A percentile compares a stretch with the other conserved stretches of the same genome.
These are phyloP conservation scores for Cercospora beticola DNA, from an alignment of 2,329 filamentous ascomycete genomes.

Conservation along the genomic window DNA sequence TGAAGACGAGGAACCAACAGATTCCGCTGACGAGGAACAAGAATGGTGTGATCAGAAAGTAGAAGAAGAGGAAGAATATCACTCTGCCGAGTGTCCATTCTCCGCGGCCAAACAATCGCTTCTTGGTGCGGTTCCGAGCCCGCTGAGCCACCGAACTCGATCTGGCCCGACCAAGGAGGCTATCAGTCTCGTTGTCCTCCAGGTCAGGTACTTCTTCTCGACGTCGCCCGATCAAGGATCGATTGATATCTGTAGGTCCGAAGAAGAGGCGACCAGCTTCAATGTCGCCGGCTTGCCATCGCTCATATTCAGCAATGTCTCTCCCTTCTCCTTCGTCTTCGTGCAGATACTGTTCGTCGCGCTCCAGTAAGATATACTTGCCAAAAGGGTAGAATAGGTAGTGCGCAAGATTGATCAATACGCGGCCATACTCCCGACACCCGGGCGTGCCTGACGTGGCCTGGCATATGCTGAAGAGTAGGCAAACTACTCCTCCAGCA, in stretches of 20 bases:
- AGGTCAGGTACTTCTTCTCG: slow-evolving; percentile 82
- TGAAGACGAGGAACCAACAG: slow-evolving; percentile 97
- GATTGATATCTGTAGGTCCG: slow-evolving; percentile 67
- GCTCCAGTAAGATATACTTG: slow-evolving; percentile 88
- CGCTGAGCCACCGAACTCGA: slow-evolving; percentile 31
- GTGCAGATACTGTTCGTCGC: slow-evolving; percentile 89
- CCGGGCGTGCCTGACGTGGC: slow-evolving; percentile 62
- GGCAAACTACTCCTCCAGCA: slow-evolving; percentile 73
- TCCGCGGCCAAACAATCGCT: slow-evolving; percentile 87
- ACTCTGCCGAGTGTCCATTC: slow-evolving; percentile 94
- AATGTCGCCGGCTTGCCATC: slow-evolving; percentile 96
- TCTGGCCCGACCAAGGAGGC: slow-evolving; percentile 66
- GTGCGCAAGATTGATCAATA: slow-evolving; percentile 77
- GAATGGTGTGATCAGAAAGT: slow-evolving; percentile 82
- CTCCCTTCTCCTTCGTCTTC: slow-evolving; percentile 94
- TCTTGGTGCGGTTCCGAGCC: slow-evolving; percentile 56
- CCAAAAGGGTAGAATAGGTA: slow-evolving; percentile 97
- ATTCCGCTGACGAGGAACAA: slow-evolving; percentile 81
- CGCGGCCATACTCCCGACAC: slow-evolving; percentile 78
- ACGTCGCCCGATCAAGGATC: slow-evolving; percentile 81
- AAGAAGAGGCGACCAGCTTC: slow-evolving; percentile 97
- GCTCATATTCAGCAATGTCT: slow-evolving; percentile 97
- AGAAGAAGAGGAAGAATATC: slow-evolving; percentile 95
- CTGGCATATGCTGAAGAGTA: slow-evolving; percentile 73
- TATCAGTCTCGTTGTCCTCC: slow-evolving; percentile 76